A percentile compares a stretch with the other conserved stretches of the same genome.
These are phyloP conservation scores for Phialophora verrucosa DNA, from an alignment of 2,329 filamentous ascomycete species.

Conservation along the genomic window DNA sequence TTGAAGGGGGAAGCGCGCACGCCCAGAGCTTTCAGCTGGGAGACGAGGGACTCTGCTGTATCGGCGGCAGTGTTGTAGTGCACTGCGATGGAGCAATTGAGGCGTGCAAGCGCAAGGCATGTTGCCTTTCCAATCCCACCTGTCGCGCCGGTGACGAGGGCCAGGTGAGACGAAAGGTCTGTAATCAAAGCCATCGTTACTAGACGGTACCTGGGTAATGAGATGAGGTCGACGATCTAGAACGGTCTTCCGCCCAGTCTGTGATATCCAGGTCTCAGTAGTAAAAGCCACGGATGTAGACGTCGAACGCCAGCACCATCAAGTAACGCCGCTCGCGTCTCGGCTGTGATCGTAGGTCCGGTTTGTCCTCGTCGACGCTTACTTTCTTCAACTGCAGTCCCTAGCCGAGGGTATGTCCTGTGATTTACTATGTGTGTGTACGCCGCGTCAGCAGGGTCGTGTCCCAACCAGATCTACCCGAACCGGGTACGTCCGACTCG, in stretches of 20 bases:
- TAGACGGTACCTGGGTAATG: not conserved
- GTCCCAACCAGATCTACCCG: too few relatives aligned
- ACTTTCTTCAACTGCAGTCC: not conserved
- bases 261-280: not conserved
- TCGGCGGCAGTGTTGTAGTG: slow-evolving; percentile 50
- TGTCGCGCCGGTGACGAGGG: slow-evolving; percentile 52
- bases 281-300: not conserved
- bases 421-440: not conserved
- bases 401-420: too few relatives aligned
- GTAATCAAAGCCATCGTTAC: slow-evolving; percentile 26
- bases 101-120: slow-evolving; percentile 47
- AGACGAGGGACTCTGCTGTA: slow-evolving; percentile 43
- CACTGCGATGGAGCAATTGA: slow-evolving; percentile 52
- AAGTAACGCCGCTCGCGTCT: not conserved
- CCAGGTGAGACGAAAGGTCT: slow-evolving; percentile 35
- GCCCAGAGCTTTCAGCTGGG: slow-evolving; percentile 41
- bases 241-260: not conserved
- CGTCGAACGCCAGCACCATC: too few relatives aligned
- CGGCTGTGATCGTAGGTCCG: not conserved
- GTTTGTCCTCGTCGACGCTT: not conserved
- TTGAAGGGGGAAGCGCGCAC: slow-evolving; percentile 45
- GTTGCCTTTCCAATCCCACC: slow-evolving; percentile 55
- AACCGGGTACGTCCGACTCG: too few relatives aligned
- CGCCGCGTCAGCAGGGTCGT: too few relatives aligned
- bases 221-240: not conserved